Evolutionary conservation across 176 grass and related monocot species (phyloP).

Genomic region (Musa schizocarpa): DNA sequence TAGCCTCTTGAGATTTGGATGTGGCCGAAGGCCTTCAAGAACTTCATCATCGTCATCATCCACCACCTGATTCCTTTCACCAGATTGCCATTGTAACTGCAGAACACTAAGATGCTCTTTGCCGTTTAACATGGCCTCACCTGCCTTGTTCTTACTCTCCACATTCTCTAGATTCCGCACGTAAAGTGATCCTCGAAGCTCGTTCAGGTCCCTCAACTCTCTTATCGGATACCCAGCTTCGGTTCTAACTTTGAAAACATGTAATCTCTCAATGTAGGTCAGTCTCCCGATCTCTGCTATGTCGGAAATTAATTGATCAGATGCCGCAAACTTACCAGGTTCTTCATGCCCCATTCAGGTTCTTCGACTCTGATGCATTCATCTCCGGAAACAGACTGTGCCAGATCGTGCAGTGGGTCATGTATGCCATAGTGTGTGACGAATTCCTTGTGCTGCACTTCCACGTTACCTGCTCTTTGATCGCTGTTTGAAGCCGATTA

Average conservation of each 20-base stretch:
- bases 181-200: neutral
- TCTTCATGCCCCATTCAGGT: neutral
- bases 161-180: slow-evolving; percentile 25
- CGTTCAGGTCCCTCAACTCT: slow-evolving; percentile 22
- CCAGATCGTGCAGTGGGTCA: too few species aligned
- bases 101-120: slow-evolving; percentile 19
- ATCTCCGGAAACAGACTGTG: too few species aligned
- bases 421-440: too few species aligned
- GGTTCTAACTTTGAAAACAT: slow-evolving; percentile 12
- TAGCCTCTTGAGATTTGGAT: slow-evolving; percentile 17
- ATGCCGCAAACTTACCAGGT: slow-evolving; percentile 8
- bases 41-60: too few species aligned
- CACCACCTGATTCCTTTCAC: neutral
- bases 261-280: slow-evolving; percentile 14
- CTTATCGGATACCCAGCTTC: slow-evolving; percentile 1
- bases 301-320: slow-evolving; percentile 5
- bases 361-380: too few species aligned
- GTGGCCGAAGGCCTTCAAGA: slow-evolving; percentile 23
- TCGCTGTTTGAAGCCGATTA: too few species aligned
- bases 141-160: slow-evolving; percentile 15
- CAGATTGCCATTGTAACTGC: slow-evolving; percentile 12
- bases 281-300: slow-evolving; percentile 26
- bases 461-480: too few species aligned
- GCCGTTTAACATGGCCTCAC: slow-evolving; percentile 5
- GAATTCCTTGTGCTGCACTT: too few species aligned